Base-by-base conservation (phyloP, 345 rosid species). In the Syzygium aromaticum region DNA sequence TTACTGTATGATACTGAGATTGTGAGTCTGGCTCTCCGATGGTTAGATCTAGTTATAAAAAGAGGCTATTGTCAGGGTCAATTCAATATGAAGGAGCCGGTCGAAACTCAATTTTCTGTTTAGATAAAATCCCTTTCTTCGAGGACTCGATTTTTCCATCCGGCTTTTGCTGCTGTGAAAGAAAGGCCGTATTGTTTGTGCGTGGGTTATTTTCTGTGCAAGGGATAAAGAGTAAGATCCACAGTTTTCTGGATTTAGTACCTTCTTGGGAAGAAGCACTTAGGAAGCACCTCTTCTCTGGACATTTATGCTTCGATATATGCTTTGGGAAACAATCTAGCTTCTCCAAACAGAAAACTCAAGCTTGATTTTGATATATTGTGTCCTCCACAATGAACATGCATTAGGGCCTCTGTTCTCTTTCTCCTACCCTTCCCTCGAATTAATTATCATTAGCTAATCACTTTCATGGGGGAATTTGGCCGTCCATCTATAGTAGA, bases 1-100 rank as follows among this genome's bases (percentile, higher is more conserved):
- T 93, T 51, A n/a, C 91, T 4, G 87, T 96, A 87, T 96, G 90
- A 92, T 12, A 22, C 7, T 57, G 85, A 84, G 43, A 43, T 12
- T 33, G 46, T 21, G 5, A 38, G 49, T 38, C 38, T 40, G 49
- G 82, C 25, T 16, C 16, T 52, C 17, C 54, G 38, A 23, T 38
- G 88, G 15, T 19, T 86, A 67, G 40, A 49, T 73, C n/a, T 73
- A 73, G 82, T 14, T 25, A 73, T 73, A 33, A 73, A 73, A 38
- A 38, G 25, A 19, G 49, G 82, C 11, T 73, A 10, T 73, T 73
- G 61, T 28, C 57, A 22, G 9, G 54, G 27, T 46, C 25, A 2
- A 54, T 54, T 28, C 28, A 17, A 7, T 52, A 19, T 25, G 80
- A 73, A 73, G 13, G 80, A 27, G 82, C 27, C 11, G 15, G 82